These are phyloP conservation scores for Pichia sp. DNA, from an alignment of 1,139 yeast genomes.

Conservation along the genomic window DNA sequence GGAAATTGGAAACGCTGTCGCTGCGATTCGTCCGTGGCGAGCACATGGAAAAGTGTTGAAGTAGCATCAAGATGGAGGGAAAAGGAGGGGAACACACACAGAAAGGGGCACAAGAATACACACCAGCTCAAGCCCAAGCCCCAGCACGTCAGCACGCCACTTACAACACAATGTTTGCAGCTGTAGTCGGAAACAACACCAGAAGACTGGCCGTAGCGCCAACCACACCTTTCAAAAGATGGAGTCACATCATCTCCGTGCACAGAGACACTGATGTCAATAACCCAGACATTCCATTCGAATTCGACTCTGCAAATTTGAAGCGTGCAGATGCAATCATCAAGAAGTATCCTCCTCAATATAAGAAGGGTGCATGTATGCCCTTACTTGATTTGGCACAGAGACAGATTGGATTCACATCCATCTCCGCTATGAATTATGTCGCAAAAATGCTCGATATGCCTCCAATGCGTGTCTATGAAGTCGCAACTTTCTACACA, in stretches of 20 bases:
- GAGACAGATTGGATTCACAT: conserved; percentile 82
- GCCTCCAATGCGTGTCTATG: conserved; percentile 95
- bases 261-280: conserved; percentile 70
- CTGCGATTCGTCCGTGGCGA: no score
- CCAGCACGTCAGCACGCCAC: no score
- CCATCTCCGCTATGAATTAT: conserved; percentile 88
- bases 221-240: conserved; percentile 13
- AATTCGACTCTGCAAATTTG: conserved; percentile 62
- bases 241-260: conserved; percentile 37
- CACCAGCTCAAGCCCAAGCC: no score
- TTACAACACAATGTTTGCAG: conserved; percentile 9
- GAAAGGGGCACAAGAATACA: no score
- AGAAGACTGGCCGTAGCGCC: conserved; percentile 4
- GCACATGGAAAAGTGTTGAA: no score
- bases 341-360: conserved; percentile 78
- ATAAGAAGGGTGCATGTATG: conserved; percentile 85
- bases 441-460: conserved; percentile 79
- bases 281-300: conserved; percentile 65
- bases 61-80: no score
- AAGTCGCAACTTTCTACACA: conserved; percentile 88
- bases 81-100: no score
- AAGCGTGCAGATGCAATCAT: conserved; percentile 67
- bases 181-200: conserved; percentile 9
- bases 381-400: conserved; percentile 84
- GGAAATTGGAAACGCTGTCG: no score